Conservation (phyloP, 2,329 filamentous ascomycete species). For the Arachnomyces sp. region DNA sequence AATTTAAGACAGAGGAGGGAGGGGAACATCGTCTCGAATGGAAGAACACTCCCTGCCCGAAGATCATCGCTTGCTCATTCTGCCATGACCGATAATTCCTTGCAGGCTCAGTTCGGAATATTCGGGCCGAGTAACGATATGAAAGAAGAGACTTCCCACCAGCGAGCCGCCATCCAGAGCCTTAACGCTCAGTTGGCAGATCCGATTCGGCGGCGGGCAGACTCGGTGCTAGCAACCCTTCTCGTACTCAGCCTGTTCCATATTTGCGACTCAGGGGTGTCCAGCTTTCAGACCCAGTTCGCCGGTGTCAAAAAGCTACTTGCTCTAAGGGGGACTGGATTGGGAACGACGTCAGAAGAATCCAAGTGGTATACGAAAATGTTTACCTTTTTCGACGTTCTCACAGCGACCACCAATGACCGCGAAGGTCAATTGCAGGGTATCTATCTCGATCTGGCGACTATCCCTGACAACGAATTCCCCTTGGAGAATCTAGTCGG, state of each 20-base stretch:
- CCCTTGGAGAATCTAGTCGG: slow-evolving; percentile 78
- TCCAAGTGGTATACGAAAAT: slow-evolving; percentile 76
- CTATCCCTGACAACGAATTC: slow-evolving; percentile 58
- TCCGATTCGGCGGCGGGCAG: slow-evolving; percentile 63
- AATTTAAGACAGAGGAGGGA: slow-evolving; percentile 74
- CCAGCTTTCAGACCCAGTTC: slow-evolving; percentile 88
- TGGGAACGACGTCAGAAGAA: slow-evolving; percentile 58
- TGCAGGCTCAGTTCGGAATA: slow-evolving; percentile 34
- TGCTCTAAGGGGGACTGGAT: slow-evolving; percentile 58
- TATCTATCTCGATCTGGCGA: slow-evolving; percentile 54
- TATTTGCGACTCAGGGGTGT: slow-evolving; percentile 86
- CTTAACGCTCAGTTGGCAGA: slow-evolving; percentile 80
- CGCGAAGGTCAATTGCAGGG: slow-evolving; percentile 71
- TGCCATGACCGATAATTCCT: slow-evolving; percentile 31
- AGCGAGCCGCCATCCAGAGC: slow-evolving; percentile 71
- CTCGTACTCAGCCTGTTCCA: slow-evolving; percentile 85
- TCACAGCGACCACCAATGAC: slow-evolving; percentile 86
- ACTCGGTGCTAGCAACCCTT: slow-evolving; percentile 79
- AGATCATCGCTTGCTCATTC: slow-evolving; percentile 40
- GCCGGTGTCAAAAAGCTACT: slow-evolving; percentile 88
- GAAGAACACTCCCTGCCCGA: slow-evolving; percentile 42
- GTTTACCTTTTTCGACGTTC: slow-evolving; percentile 90
- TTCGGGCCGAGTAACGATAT: slow-evolving; percentile 51
- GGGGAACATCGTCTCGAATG: slow-evolving; percentile 46
- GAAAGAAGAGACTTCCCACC: slow-evolving; percentile 72